Conservation (phyloP, 108 stramenopile species). For the Nitzschia inconspicua region DNA sequence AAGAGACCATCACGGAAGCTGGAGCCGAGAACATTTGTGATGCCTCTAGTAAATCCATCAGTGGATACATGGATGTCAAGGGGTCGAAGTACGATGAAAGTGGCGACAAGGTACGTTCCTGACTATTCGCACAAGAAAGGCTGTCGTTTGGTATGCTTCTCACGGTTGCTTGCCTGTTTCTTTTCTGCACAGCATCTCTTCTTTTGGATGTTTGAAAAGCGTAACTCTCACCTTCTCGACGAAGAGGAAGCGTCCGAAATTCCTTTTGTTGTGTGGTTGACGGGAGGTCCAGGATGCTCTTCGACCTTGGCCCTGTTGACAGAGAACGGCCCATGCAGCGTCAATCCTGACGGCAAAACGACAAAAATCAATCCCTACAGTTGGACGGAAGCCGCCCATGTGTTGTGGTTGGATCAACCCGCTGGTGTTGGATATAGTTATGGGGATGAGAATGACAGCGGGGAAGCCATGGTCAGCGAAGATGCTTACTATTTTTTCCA, state of each 20-base stretch:
- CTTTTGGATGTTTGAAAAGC: slow-evolving; percentile 95
- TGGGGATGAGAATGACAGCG: slow-evolving; percentile 71
- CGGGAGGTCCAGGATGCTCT: slow-evolving; percentile 86
- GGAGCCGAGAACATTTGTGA: slow-evolving; percentile 34
- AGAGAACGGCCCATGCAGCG: slow-evolving; percentile 96
- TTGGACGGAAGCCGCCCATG: slow-evolving; percentile 94
- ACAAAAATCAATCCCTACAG: slow-evolving; percentile 87
- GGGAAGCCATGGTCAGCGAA: slow-evolving; percentile 90
- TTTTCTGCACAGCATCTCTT: slow-evolving; percentile 69
- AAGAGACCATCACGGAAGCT: background rate
- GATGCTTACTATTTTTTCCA: slow-evolving; percentile 96
- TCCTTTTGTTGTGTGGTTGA: slow-evolving; percentile 93
- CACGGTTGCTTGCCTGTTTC: background rate
- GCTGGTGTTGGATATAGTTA: slow-evolving; percentile 97
- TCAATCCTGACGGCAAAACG: slow-evolving; percentile 81
- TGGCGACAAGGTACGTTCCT: slow-evolving; percentile 4
- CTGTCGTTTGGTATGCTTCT: background rate
- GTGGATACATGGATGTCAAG: slow-evolving; percentile 57
- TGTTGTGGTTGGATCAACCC: slow-evolving; percentile 97
- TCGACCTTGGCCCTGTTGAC: slow-evolving; percentile 85
- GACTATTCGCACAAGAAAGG: background rate
- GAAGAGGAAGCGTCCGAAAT: slow-evolving; percentile 26
- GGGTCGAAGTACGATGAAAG: slow-evolving; percentile 35
- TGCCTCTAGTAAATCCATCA: slow-evolving; percentile 33
- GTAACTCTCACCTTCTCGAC: slow-evolving; percentile 22